Evolutionary conservation across 192 early-diverging fungal genomes (phyloP).

Genomic region (Chytriomyces confervae): DNA sequence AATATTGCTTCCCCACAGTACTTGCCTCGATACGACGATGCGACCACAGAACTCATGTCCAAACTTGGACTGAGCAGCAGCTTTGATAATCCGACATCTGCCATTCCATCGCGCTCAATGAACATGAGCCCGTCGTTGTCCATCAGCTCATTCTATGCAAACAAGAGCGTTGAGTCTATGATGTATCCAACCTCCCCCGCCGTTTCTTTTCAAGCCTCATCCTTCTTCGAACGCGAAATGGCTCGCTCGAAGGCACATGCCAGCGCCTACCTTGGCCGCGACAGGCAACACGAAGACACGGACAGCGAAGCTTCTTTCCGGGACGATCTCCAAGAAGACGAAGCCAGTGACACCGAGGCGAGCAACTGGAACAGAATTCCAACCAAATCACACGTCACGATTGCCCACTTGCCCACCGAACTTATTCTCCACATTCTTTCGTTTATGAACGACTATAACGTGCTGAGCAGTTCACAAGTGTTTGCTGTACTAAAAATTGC

Average conservation of each 20-base stretch:
- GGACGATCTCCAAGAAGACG: not conserved
- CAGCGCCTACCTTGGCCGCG: not conserved
- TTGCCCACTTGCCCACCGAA: constrained; percentile 32
- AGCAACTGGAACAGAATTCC: not conserved
- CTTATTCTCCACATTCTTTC: constrained; percentile 38
- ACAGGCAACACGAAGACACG: not conserved
- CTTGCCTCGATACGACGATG: constrained; percentile 21
- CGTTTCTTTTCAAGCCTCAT: not conserved
- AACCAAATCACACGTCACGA: not conserved
- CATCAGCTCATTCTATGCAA: constrained; percentile 14
- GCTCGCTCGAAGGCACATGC: not conserved
- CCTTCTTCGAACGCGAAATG: constrained; percentile 12
- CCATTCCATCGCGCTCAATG: constrained; percentile 13
- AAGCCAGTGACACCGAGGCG: not conserved
- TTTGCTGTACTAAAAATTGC: constrained; percentile 13
- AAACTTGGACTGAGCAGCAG: constrained; percentile 9
- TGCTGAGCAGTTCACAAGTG: constrained; percentile 20
- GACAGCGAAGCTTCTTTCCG: not conserved
- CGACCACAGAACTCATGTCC: constrained; percentile 16
- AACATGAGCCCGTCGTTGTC: constrained; percentile 1
- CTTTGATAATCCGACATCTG: not conserved
- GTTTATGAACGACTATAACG: constrained; percentile 24
- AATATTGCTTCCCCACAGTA: not conserved
- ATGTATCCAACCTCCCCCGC: not conserved
- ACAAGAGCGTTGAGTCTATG: constrained; percentile 18